Conservation (phyloP, 768 basidiomycete genomes). For the Mycena alexandri region DNA sequence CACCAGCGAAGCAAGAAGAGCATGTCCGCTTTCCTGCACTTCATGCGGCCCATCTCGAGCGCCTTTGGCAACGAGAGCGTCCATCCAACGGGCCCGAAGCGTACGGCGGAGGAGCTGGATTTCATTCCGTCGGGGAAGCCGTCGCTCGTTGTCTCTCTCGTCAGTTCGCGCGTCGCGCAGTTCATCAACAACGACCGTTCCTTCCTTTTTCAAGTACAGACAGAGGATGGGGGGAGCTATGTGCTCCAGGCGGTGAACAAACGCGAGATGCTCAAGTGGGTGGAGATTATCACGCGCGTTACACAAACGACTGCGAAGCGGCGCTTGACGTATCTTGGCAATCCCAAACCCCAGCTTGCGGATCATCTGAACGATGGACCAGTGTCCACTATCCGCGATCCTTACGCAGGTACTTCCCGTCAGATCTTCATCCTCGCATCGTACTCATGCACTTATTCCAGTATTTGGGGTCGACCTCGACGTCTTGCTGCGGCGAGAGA, state of each 20-base stretch:
- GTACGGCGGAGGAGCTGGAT: conserved; percentile 80
- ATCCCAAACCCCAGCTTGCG: conserved; percentile 77
- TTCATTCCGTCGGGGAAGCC: conserved; percentile 82
- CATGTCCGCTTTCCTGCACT: conserved; percentile 85
- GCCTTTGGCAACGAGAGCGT: conserved; percentile 80
- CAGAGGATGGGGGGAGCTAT: conserved; percentile 90
- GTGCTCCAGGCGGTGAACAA: conserved; percentile 79
- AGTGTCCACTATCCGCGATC: conserved; percentile 72
- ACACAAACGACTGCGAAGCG: conserved; percentile 82
- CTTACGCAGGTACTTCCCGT: conserved; percentile 66
- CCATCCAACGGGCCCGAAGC: conserved; percentile 59
- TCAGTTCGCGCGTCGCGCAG: conserved; percentile 76
- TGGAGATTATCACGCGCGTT: conserved; percentile 78
- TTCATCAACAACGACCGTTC: conserved; percentile 87
- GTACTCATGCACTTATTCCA: conserved; percentile 42
- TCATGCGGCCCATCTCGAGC: conserved; percentile 91
- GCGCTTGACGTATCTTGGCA: conserved; percentile 84
- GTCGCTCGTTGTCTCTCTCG: conserved; percentile 78
- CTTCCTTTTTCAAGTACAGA: conserved; percentile 85
- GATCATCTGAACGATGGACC: conserved; percentile 80
- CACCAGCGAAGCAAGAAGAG: conserved; percentile 91
- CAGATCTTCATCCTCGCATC: conserved; percentile 2
- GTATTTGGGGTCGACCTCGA: conserved; percentile 85
- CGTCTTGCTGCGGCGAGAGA: conserved; percentile 76
- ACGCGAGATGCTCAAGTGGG: conserved; percentile 82